Base-by-base conservation (phyloP, 805 yeast genomes). In the Tetrapisispora fleetii region DNA sequence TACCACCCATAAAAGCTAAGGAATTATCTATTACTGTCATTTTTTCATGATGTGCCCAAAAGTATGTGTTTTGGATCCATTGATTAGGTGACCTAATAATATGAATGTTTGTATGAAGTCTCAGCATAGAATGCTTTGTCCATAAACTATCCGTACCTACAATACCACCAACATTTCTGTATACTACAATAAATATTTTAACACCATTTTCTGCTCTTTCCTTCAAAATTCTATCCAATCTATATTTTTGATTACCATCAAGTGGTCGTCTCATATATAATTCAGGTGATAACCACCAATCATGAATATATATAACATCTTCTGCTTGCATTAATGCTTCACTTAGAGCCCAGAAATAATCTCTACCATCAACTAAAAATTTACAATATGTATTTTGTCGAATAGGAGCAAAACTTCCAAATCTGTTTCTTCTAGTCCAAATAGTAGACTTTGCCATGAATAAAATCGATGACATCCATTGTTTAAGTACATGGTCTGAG, bases 41-140 rank as follows among this genome's bases (percentile, higher is more conserved):
- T 60, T 93, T 93, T 60, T 93, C 99, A 69, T 93, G 99, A 69
- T 93, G 99, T 0, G 99, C 99, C 99, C 99, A 93, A 63, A 93
- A 95, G 59, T 81, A 85, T 0, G 96, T 91, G 56, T 87, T 86
- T 62, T 93, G 97, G 48, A 87, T 69, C 63, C 93, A 78, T 64
- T 93, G 99, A 57, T 93, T 90, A 5, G 99, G 99, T 0, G 97
- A 90, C 56, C 99, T 78, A 52, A 93, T 77, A 14, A 91, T 89
- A 65, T 86, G 91, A 45, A 93, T 80, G 60, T 93, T 93, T 24
- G 80, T 82, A 65, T 91, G 89, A 39, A 93, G 70, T 47, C 85
- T 88, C 46, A 95, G 73, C 59, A 93, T 74, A 0, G 97, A 88
- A 60, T 93, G 97, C 62, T 93, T 93, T 0, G 98, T 86, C 80